Evolutionary conservation across 2,329 filamentous ascomycete genomes (phyloP), one percentile per base, ranked within the genome.

Genomic region (Colletotrichum spinosum): DNA sequence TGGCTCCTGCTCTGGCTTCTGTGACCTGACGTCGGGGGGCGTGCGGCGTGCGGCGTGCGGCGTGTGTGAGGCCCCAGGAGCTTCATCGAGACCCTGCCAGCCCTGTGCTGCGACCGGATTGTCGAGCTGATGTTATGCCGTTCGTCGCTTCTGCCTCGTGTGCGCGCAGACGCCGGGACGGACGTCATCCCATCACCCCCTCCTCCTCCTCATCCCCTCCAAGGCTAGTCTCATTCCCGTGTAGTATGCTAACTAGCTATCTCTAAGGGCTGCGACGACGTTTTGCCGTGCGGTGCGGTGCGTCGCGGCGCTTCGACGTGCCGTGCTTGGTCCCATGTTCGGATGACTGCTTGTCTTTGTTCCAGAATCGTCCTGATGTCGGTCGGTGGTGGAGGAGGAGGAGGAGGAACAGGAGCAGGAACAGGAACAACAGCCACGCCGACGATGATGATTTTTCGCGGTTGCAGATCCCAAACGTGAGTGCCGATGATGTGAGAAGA

Each of bases 61-160:
- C 69, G 4, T 25, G 71, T 72, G 72, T 74, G 75, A 70, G 73
- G 75, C 74, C 72, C 70, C 59, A 66, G 63, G 63, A 63, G 63
- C 63, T 66, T 66, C 75, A 75, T 76, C 70, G 70, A 69, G 65
- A 65, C 68, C 68, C 53, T 66, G 54, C 63, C 63, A 66, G 63
- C 63, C 63, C 59, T 66, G 63, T 77, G 77, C 79, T 66, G 79
- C 77, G 79, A 82, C 80, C 80, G 80, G 80, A 80, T 78, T 77
- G 76, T 75, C 75, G 71, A 79, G 77, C 71, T 79, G 75, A 78
- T 81, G 76, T 81, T 63, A 66, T 66, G 63, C 63, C 63, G 63
- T 66, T 66, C 63, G 54, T 66, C 63, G 59, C 58, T 65, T 66
- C 63, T 66, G 54, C 59, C 38, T 54, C 59, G 45, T 35, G 38